These are phyloP conservation scores for Mucor lusitanicus DNA, from an alignment of 371 early-diverging fungal species.

Conservation along the genomic window DNA sequence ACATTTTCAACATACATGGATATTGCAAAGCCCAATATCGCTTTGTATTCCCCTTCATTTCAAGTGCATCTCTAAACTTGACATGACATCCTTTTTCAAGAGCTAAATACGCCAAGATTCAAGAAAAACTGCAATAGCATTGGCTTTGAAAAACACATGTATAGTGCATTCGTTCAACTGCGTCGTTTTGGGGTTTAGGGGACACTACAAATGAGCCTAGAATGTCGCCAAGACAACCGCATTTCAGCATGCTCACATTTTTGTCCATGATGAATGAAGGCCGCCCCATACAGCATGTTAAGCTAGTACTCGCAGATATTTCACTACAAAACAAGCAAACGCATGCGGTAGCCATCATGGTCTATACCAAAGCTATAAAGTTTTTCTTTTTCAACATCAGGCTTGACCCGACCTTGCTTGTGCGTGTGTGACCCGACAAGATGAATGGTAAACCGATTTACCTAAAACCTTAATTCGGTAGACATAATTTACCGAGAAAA, in stretches of 20 bases:
- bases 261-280: background rate
- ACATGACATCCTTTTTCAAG: no score
- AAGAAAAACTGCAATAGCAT: no score
- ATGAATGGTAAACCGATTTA: background rate
- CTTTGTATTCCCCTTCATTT: no score
- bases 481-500: background rate
- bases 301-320: no score
- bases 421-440: background rate
- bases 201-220: background rate
- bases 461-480: background rate
- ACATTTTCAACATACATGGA: no score
- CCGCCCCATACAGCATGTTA: background rate
- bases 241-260: background rate
- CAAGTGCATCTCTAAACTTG: no score
- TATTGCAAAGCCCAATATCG: no score
- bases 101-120: no score
- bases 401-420: background rate
- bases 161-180: background rate
- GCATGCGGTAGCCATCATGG: background rate
- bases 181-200: background rate
- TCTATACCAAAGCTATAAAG: background rate
- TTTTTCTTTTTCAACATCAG: background rate
- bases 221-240: background rate
- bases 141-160: background rate
- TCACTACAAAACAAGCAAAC: no score